phyloP scores from a whole-genome alignment of 1,139 yeast species.

The Saccharomyces hybrid region DNA sequence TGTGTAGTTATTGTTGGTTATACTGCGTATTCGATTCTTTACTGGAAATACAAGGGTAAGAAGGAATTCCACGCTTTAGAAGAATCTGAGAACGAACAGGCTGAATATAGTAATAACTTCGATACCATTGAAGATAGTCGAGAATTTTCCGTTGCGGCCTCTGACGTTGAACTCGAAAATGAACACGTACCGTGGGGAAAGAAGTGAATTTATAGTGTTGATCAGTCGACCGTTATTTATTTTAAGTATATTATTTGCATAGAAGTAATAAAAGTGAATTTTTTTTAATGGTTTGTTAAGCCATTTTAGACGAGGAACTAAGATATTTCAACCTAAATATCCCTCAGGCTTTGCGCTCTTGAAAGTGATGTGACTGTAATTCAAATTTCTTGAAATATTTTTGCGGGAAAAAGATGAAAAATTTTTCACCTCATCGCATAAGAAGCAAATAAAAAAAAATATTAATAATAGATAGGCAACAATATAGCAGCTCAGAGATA shows the following conservation, averaged over 20 bases:
- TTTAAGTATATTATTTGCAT: neutral
- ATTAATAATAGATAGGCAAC: neutral
- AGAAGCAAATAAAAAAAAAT: neutral
- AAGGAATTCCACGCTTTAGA: slow-evolving; percentile 30
- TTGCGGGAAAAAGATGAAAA: neutral
- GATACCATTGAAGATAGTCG: neutral
- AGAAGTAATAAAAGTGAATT: neutral
- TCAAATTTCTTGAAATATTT: neutral
- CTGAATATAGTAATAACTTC: slow-evolving; percentile 3
- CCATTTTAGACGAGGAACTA: neutral
- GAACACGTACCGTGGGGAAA: neutral
- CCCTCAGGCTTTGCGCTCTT: neutral
- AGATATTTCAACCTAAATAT: neutral
- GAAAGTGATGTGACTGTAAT: neutral
- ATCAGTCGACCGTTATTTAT: neutral
- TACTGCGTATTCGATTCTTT: slow-evolving; percentile 43
- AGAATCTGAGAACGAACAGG: slow-evolving; percentile 13
- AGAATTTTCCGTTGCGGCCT: neutral
- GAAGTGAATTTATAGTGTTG: neutral
- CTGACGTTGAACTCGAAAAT: neutral
- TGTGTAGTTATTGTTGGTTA: slow-evolving; percentile 56
- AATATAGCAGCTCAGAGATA: neutral
- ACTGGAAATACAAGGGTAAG: slow-evolving; percentile 45
- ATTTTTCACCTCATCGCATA: neutral
- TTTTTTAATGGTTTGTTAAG: neutral